These are phyloP conservation scores for Phlebiopsis flavidoalba DNA, from an alignment of 768 basidiomycete genomes.

Conservation along the genomic window DNA sequence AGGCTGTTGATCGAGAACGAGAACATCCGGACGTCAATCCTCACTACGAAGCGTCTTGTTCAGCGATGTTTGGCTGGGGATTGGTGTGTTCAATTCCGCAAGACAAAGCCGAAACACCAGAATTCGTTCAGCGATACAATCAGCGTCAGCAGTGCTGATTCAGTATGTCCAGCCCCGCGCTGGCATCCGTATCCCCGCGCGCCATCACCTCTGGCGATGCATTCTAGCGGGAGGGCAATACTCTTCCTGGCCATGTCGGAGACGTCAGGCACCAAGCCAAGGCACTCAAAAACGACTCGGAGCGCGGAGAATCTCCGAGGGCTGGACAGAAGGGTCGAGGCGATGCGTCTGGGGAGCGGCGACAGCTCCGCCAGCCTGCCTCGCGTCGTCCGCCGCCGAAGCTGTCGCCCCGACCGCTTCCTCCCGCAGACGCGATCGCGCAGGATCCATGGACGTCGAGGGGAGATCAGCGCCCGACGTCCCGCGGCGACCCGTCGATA, in stretches of 20 bases:
- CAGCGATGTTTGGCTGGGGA: slow-evolving; percentile 84
- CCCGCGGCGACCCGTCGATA: slow-evolving; percentile 4
- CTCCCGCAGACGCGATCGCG: slow-evolving; percentile 10
- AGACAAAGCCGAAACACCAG: slow-evolving; percentile 24
- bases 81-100: slow-evolving; percentile 76
- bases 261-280: slow-evolving; percentile 27
- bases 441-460: slow-evolving; percentile 17
- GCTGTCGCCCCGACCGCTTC: slow-evolving; percentile 1
- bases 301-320: slow-evolving; percentile 57
- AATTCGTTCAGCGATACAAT: slow-evolving; percentile 11
- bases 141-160: slow-evolving; percentile 7
- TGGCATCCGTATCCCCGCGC: slow-evolving; percentile 32
- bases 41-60: slow-evolving; percentile 87
- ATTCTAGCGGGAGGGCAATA: slow-evolving; percentile 30
- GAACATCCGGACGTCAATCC: slow-evolving; percentile 78
- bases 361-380: slow-evolving; percentile 28
- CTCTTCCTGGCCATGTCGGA: slow-evolving; percentile 24
- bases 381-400: slow-evolving; percentile 16
- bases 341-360: slow-evolving; percentile 20
- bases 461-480: slow-evolving; percentile 2
- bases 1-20: slow-evolving; percentile 70
- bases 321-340: slow-evolving; percentile 21
- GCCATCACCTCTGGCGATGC: slow-evolving; percentile 5
- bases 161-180: slow-evolving; percentile 38
- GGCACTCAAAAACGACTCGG: slow-evolving; percentile 54